Evolutionary conservation across 2,329 filamentous ascomycete species (phyloP).

Genomic region (Cordyceps farinosa): DNA sequence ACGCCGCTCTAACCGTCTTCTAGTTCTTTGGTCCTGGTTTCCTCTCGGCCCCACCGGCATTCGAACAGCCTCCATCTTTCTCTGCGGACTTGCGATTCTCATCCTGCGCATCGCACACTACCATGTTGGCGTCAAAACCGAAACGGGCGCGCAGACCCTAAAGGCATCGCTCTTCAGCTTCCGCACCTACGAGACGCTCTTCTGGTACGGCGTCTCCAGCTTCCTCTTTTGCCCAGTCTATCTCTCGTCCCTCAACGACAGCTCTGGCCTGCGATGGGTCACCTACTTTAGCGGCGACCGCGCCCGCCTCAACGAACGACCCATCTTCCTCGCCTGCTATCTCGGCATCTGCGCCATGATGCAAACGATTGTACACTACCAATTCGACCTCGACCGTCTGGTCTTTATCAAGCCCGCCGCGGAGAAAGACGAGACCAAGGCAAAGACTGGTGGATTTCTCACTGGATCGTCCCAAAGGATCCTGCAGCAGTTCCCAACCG

Average conservation of each 20-base stretch:
- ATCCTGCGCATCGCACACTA: slow-evolving; percentile 82
- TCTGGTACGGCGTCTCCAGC: slow-evolving; percentile 75
- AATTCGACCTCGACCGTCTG: slow-evolving; percentile 69
- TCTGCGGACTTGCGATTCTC: slow-evolving; percentile 72
- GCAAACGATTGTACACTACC: slow-evolving; percentile 69
- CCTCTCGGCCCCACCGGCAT: slow-evolving; percentile 73
- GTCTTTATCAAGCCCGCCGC: slow-evolving; percentile 29
- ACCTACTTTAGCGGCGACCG: slow-evolving; percentile 69
- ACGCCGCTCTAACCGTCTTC: slow-evolving; percentile 10
- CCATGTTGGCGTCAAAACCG: slow-evolving; percentile 67
- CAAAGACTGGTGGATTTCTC: slow-evolving; percentile 25
- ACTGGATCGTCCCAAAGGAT: slow-evolving; percentile 35
- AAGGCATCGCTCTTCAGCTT: slow-evolving; percentile 53
- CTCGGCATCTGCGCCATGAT: slow-evolving; percentile 64
- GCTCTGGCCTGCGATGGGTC: slow-evolving; percentile 67
- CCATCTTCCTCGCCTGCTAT: slow-evolving; percentile 73
- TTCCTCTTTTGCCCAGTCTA: slow-evolving; percentile 79
- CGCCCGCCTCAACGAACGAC: slow-evolving; percentile 77
- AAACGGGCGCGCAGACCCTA: slow-evolving; percentile 64
- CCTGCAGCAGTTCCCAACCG: slow-evolving; percentile 35
- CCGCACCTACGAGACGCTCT: slow-evolving; percentile 64
- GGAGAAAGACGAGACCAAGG: slow-evolving; percentile 21
- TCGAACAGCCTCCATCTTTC: slow-evolving; percentile 70
- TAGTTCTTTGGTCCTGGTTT: slow-evolving; percentile 84
- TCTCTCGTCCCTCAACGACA: slow-evolving; percentile 63